Conservation (phyloP, 2,329 filamentous ascomycete genomes). For the Pezicula neosporulosa region DNA sequence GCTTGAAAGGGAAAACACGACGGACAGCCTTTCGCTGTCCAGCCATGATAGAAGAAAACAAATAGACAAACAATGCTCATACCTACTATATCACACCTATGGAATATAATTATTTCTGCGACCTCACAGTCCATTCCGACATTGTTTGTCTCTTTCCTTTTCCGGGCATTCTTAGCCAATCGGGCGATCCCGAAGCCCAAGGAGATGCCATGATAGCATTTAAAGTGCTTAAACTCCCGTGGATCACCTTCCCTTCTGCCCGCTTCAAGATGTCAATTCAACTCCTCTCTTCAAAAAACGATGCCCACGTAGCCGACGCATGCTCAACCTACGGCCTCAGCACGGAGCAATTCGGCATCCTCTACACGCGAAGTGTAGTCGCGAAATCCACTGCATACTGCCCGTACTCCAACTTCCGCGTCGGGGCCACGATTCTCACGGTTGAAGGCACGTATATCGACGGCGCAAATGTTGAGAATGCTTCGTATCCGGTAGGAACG, state of each 20-base stretch:
- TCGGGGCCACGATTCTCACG: constrained; percentile 77
- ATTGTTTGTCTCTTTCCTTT: background rate
- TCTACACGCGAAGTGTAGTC: constrained; percentile 64
- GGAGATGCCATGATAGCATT: background rate
- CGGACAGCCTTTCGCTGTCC: too few species aligned
- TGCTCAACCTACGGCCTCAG: constrained; percentile 49
- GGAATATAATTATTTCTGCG: too few species aligned
- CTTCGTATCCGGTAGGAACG: constrained; percentile 87
- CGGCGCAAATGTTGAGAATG: constrained; percentile 90
- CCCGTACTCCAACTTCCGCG: constrained; percentile 67
- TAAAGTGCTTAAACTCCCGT: background rate
- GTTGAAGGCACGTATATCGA: constrained; percentile 42
- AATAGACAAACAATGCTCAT: too few species aligned
- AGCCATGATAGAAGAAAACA: too few species aligned
- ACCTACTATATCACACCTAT: too few species aligned
- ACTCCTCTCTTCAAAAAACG: constrained; percentile 23
- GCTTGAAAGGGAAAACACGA: too few species aligned
- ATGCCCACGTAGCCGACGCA: constrained; percentile 25
- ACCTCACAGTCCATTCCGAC: background rate
- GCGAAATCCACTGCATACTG: constrained; percentile 84
- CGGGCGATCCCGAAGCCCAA: background rate
- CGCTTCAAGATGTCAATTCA: constrained; percentile 15
- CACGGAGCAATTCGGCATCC: constrained; percentile 57
- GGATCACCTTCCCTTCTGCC: background rate
- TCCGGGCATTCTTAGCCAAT: background rate